Percentiles rank a stretch among this genome's conserved stretches.
Conservation (phyloP, 108 stramenopile genomes). For the Stephanodiscus triporus region DNA sequence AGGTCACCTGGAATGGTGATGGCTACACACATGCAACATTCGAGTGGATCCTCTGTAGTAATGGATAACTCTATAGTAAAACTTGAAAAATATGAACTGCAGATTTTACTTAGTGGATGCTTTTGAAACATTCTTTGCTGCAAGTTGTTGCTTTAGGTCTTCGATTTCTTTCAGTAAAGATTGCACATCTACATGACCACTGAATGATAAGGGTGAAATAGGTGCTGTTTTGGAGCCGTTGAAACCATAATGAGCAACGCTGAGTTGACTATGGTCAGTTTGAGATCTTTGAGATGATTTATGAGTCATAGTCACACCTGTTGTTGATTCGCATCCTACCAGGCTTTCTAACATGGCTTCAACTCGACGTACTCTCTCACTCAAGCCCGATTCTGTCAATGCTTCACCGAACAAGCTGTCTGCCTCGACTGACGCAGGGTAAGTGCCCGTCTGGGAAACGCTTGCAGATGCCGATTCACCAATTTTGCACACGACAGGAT, state of each 20-base stretch:
- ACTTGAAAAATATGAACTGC: too few species aligned
- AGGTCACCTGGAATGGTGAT: too few species aligned
- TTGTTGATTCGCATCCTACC: slow-evolving; percentile 5
- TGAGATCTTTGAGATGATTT: not conserved
- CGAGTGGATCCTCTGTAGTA: too few species aligned
- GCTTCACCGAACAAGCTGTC: not conserved
- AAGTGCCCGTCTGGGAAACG: slow-evolving; percentile 1
- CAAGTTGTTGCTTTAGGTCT: slow-evolving; percentile 6
- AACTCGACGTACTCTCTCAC: slow-evolving; percentile 26
- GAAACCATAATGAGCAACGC: not conserved
- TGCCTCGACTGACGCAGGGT: not conserved
- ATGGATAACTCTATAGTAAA: too few species aligned
- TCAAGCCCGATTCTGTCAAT: slow-evolving; percentile 5
- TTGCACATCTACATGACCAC: not conserved
- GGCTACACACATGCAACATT: too few species aligned
- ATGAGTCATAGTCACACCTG: not conserved
- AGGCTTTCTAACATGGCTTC: slow-evolving; percentile 32
- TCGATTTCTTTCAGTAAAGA: slow-evolving; percentile 15
- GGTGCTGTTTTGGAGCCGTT: not conserved
- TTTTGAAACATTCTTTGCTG: slow-evolving; percentile 7
- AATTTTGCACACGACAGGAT: not conserved
- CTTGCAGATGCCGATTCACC: not conserved
- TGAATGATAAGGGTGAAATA: not conserved
- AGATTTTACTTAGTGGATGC: not conserved
- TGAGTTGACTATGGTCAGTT: not conserved